A percentile compares a stretch with the other conserved stretches of the same genome.
Evolutionary conservation across 208 protist genomes (phyloP).

Genomic region (Phytomonas francai): DNA sequence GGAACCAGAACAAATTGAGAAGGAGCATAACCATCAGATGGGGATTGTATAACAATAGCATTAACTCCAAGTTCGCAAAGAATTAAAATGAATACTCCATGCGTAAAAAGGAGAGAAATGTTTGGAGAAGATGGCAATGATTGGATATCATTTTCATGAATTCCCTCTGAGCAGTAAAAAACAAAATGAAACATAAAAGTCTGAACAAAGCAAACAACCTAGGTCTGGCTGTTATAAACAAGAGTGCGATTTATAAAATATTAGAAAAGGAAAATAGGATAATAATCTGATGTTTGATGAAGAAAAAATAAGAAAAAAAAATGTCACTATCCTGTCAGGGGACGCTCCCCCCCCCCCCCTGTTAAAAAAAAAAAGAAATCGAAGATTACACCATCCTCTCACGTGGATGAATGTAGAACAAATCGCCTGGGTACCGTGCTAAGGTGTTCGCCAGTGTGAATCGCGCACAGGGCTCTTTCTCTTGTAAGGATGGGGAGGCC

Average conservation of each 20-base stretch:
- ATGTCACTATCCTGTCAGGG: neutral
- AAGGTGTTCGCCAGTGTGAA: neutral
- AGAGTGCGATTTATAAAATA: neutral
- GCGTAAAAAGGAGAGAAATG: neutral
- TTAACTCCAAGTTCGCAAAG: neutral
- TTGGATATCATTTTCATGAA: neutral
- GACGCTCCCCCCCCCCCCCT: neutral
- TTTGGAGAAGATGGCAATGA: neutral
- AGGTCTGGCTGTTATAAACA: neutral
- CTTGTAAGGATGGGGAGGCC: neutral
- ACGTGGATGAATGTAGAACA: constrained; percentile 10
- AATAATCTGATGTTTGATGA: neutral
- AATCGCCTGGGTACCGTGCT: neutral
- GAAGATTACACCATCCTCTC: neutral
- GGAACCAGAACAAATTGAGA: neutral
- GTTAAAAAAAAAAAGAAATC: no score
- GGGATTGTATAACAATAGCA: neutral
- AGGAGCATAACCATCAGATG: neutral
- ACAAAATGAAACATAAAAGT: neutral
- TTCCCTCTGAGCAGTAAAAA: neutral
- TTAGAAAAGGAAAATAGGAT: neutral
- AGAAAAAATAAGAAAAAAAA: neutral
- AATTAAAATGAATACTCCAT: neutral
- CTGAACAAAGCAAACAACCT: neutral
- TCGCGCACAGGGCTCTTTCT: neutral